These are phyloP conservation scores for Aspergillus novofumigatus DNA, from an alignment of 2,329 filamentous ascomycete genomes.

Conservation along the genomic window DNA sequence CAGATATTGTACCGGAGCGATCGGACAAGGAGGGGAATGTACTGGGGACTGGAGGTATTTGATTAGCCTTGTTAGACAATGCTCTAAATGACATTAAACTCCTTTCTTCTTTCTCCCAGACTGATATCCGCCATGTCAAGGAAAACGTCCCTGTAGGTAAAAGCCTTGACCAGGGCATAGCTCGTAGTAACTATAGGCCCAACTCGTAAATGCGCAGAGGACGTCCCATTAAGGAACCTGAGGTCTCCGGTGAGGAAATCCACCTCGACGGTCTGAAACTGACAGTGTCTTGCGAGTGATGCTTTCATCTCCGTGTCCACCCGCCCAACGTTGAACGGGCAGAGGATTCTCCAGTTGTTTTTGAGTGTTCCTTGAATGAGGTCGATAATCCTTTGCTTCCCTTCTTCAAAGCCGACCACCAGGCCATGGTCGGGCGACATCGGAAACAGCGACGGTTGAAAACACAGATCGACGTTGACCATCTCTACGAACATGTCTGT, in stretches of 20 bases:
- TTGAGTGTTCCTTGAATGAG: no score
- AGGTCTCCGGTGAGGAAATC: not conserved
- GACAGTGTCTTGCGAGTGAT: not conserved
- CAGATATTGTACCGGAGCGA: conserved; percentile 1
- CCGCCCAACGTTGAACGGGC: not conserved
- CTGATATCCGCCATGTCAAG: not conserved
- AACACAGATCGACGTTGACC: no score
- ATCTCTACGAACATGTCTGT: no score
- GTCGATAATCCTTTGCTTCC: no score
- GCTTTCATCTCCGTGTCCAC: not conserved
- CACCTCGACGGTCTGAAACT: not conserved
- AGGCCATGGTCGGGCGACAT: no score
- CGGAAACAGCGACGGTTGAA: no score
- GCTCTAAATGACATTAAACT: not conserved
- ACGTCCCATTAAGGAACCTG: not conserved
- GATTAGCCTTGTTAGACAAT: not conserved
- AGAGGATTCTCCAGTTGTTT: no score
- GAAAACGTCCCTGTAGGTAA: not conserved
- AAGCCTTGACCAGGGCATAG: not conserved
- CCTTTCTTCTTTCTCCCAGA: not conserved
- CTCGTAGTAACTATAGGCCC: no score
- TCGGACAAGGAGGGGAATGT: no score
- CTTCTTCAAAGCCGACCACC: no score
- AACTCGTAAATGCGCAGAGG: not conserved
- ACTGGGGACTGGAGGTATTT: not conserved